phyloP scores from a whole-genome alignment of 441 rosid genomes.

The Theobroma grandiflorum region DNA sequence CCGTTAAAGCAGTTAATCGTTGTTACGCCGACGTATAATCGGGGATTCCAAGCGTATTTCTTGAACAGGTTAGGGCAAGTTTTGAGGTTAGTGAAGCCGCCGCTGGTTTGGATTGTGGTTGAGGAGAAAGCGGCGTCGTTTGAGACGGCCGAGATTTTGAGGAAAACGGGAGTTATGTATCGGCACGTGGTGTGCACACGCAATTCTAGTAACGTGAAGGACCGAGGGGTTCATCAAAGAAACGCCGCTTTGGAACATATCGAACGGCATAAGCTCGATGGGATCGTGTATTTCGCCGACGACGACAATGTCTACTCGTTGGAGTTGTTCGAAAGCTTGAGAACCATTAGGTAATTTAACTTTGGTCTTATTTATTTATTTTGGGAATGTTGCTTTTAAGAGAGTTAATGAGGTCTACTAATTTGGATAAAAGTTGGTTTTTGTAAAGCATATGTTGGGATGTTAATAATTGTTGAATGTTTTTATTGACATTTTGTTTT shows the following conservation, averaged over 20 bases:
- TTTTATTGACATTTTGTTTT: conserved; percentile 5
- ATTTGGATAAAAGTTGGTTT: neutral
- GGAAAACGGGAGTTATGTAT: conserved; percentile 89
- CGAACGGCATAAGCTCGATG: conserved; percentile 84
- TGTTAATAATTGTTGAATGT: neutral
- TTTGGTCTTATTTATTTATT: neutral
- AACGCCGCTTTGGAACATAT: conserved; percentile 86
- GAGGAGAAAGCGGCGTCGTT: conserved; percentile 69
- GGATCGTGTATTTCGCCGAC: conserved; percentile 91
- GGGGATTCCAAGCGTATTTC: conserved; percentile 82
- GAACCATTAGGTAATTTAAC: conserved; percentile 63
- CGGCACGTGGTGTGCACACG: conserved; percentile 72
- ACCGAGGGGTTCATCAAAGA: conserved; percentile 89
- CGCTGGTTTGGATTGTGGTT: conserved; percentile 95
- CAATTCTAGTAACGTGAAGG: conserved; percentile 68
- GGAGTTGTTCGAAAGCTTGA: conserved; percentile 76
- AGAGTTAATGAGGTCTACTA: neutral
- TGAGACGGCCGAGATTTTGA: conserved; percentile 88
- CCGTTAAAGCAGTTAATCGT: conserved; percentile 79
- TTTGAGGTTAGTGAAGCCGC: conserved; percentile 80
- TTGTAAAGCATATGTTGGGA: neutral
- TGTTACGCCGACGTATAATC: conserved; percentile 88
- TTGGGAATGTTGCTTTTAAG: conserved; percentile 2
- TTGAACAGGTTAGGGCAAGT: conserved; percentile 80
- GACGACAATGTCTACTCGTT: conserved; percentile 88